phyloP scores from a whole-genome alignment of 257 asterid genomes.

The Cruciata laevipes region DNA sequence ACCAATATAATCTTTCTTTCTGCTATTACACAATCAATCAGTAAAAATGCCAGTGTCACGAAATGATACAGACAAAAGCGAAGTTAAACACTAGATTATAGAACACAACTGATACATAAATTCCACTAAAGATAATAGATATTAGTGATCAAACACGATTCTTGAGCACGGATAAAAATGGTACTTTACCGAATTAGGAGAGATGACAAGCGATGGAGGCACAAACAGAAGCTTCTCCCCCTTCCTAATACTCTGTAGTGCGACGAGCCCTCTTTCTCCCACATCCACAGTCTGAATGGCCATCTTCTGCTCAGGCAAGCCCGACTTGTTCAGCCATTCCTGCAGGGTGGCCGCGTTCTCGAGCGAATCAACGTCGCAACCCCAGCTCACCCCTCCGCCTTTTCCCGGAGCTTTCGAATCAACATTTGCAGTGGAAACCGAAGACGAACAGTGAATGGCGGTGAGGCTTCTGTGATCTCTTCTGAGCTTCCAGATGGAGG shows the following conservation, averaged over 20 bases:
- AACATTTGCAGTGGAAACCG: slow-evolving; percentile 41
- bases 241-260: slow-evolving; percentile 71
- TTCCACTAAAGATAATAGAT: neutral
- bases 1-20: neutral
- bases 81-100: neutral
- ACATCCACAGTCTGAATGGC: slow-evolving; percentile 68
- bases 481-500: slow-evolving; percentile 24
- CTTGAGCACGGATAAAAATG: neutral
- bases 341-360: slow-evolving; percentile 71
- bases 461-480: slow-evolving; percentile 19
- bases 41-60: neutral
- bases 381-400: slow-evolving; percentile 42
- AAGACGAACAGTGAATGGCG: slow-evolving; percentile 36
- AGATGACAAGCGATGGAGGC: slow-evolving; percentile 76
- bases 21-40: neutral
- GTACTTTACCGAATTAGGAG: slow-evolving; percentile 63
- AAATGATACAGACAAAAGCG: neutral
- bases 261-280: slow-evolving; percentile 93
- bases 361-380: slow-evolving; percentile 69
- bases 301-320: slow-evolving; percentile 90
- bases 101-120: neutral
- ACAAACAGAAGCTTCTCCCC: slow-evolving; percentile 88
- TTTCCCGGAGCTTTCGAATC: slow-evolving; percentile 15
- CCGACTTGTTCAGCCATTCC: slow-evolving; percentile 62
- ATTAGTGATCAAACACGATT: neutral